Evolutionary conservation across 768 basidiomycete genomes (phyloP).

Genomic region (Wakefieldia striispora): DNA sequence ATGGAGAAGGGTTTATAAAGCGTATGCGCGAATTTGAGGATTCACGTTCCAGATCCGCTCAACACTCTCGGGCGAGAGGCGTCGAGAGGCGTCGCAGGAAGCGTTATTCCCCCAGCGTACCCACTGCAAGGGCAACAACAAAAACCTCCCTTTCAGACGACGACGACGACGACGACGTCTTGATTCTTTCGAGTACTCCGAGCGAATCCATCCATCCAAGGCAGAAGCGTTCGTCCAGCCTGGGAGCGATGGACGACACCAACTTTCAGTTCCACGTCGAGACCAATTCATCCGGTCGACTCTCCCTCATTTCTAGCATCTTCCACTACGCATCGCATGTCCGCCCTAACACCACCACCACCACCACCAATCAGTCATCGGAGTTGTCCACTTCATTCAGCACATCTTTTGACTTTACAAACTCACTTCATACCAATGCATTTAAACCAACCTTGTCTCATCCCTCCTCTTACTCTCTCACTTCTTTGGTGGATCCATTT

Average conservation of each 20-base stretch:
- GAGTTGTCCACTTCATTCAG: conserved; percentile 21
- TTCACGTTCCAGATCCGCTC: conserved; percentile 42
- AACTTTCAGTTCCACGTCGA: conserved; percentile 19
- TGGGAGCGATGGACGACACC: conserved; percentile 43
- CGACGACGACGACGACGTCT: conserved; percentile 56
- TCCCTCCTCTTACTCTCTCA: conserved; percentile 19
- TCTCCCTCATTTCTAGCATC: conserved; percentile 26
- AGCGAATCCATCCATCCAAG: conserved; percentile 19
- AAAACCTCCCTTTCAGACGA: conserved; percentile 32
- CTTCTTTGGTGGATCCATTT: conserved; percentile 8
- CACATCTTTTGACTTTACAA: conserved; percentile 27
- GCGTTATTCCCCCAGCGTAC: conserved; percentile 30
- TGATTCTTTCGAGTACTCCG: conserved; percentile 44
- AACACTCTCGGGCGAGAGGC: conserved; percentile 38
- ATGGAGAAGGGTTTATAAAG: conserved; percentile 63
- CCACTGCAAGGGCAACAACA: conserved; percentile 10
- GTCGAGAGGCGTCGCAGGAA: conserved; percentile 43
- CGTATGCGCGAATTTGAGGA: conserved; percentile 75
- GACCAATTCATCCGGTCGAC: conserved; percentile 14
- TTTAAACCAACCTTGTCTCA: conserved; percentile 17
- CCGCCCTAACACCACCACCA: conserved; percentile 11
- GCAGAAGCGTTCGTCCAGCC: conserved; percentile 45
- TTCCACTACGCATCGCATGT: conserved; percentile 12
- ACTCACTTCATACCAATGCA: conserved; percentile 26
- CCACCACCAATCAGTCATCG: conserved; percentile 11